Evolutionary conservation across 176 grass and related monocot species (phyloP).

Genomic region (Zoysia pacifica): DNA sequence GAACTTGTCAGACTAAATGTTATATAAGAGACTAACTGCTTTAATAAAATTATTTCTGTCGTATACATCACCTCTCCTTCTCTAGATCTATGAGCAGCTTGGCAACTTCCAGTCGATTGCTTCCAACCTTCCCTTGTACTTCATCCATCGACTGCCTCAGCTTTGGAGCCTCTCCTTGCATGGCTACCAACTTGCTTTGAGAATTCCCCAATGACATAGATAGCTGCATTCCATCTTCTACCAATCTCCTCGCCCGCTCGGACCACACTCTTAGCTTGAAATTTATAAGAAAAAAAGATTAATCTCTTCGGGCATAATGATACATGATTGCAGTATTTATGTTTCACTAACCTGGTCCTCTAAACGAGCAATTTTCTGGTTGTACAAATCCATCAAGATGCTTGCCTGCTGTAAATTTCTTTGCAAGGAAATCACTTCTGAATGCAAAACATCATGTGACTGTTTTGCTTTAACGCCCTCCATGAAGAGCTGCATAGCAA

Average conservation of each 20-base stretch:
- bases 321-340: constrained; percentile 18
- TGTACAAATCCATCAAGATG: constrained; percentile 67
- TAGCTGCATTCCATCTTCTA: constrained; percentile 56
- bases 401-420: constrained; percentile 64
- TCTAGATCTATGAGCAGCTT: constrained; percentile 72
- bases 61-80: constrained; percentile 67
- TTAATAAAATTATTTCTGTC: neutral
- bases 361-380: constrained; percentile 56
- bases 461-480: constrained; percentile 70
- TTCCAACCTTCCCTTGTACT: constrained; percentile 56
- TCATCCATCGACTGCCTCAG: constrained; percentile 54
- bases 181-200: constrained; percentile 59
- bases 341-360: constrained; percentile 64
- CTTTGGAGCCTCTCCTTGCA: constrained; percentile 52
- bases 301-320: constrained; percentile 6
- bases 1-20: constrained; percentile 13
- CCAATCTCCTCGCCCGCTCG: constrained; percentile 60
- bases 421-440: constrained; percentile 51
- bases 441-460: constrained; percentile 52
- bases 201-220: constrained; percentile 51
- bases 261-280: constrained; percentile 72
- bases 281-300: constrained; percentile 31
- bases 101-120: constrained; percentile 55
- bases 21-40: neutral
- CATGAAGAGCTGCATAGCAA: constrained; percentile 74